Evolutionary conservation across 805 yeast species (phyloP).

Genomic region (Wilhelminamyces savonicus): DNA sequence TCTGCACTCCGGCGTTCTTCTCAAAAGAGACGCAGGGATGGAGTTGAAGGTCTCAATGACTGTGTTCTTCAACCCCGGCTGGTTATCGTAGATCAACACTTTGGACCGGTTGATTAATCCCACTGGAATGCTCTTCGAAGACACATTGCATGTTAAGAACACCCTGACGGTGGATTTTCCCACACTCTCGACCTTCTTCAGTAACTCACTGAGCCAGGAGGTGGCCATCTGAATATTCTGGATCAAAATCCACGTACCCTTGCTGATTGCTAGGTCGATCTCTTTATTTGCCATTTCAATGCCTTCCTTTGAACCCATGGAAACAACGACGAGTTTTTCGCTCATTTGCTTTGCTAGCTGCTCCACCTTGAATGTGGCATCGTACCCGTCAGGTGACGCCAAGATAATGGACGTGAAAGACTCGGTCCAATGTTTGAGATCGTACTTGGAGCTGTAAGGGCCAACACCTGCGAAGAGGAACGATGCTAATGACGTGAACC

Average conservation of each 20-base stretch:
- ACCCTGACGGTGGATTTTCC: constrained; percentile 22
- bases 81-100: constrained; percentile 55
- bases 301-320: constrained; percentile 76
- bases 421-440: constrained; percentile 19
- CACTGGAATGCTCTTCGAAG: constrained; percentile 35
- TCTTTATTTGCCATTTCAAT: constrained; percentile 48
- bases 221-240: constrained; percentile 78
- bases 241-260: constrained; percentile 65
- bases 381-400: constrained; percentile 57
- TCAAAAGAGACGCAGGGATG: constrained; percentile 34
- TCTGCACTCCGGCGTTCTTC: constrained; percentile 14
- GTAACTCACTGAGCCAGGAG: constrained; percentile 53
- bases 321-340: constrained; percentile 35
- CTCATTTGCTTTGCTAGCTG: constrained; percentile 29
- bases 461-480: constrained; percentile 22
- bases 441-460: constrained; percentile 25
- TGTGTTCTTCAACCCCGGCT: constrained; percentile 50
- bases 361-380: constrained; percentile 54
- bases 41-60: constrained; percentile 32
- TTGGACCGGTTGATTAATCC: constrained; percentile 50
- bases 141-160: too few species aligned
- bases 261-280: constrained; percentile 37
- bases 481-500: constrained; percentile 10
- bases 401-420: constrained; percentile 39
- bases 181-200: constrained; percentile 34